Base-by-base conservation (phyloP, 352 stramenopile genomes). In the Aphanomyces euteiches region DNA sequence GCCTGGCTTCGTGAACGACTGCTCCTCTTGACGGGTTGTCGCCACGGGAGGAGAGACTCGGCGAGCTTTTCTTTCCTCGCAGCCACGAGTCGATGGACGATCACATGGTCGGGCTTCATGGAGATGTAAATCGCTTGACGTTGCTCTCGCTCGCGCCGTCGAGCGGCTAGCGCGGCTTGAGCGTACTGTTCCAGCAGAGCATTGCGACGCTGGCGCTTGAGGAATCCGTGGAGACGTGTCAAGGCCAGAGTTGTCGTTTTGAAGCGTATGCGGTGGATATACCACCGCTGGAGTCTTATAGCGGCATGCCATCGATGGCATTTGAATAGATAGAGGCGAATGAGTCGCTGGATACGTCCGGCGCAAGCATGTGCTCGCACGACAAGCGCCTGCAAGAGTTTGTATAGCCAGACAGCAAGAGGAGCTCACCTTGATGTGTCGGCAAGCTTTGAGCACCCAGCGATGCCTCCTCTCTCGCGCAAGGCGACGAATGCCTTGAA, bases 71-170 rank as follows among this genome's bases (percentile, higher is more conserved):
- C 40, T 38, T 70, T 70, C 15, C 64, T 54, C 17, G 64, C 64
- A 21, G 53, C 39, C 7, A 70, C 64, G 15, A 70, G 19, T 15
- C 64, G 45, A 15, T 70, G 64, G 36, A 70, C 64, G 21, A 70
- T 70, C 12, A 70, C 64, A 12, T 70, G 64, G 40, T 70, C 64
- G 8, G 64, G 64, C 40, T 70, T 54, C 54, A 70, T 61, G 19
- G 64, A 2, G 15, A 70, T 48, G 39, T 70, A 70, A n/a, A 28
- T 50, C 0, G 64, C 64, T 63, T 70, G 64, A 3, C 19, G n/a
- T 10, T 13, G 19, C 40, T 70, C 50, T 3, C 28, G n/a, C 5
- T 70, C 40, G 15, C 28, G 47, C 19, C 40, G 48, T n/a, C 64
- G 36, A 10, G 64, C 45, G 10, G 17, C 50, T 5, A 70, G 15